Base-by-base conservation (phyloP, 1,139 yeast species). In the Diutina pseudorugosa region DNA sequence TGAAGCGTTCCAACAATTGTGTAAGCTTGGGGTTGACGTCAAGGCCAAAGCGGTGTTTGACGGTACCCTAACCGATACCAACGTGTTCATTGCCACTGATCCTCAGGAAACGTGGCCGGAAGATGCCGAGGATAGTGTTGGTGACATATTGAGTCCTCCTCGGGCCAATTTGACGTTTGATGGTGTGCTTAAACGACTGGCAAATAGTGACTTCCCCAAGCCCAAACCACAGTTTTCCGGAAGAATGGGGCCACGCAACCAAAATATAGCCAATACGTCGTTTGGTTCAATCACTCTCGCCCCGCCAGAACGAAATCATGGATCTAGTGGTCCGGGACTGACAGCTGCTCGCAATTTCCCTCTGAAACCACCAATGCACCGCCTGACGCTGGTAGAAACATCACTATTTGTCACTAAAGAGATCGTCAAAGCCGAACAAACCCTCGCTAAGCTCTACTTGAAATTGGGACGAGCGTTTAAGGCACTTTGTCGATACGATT, bases 1-100 rank as follows among this genome's bases (percentile, higher is more conserved):
- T 77, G 97, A 89, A 62, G 91, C 97, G 0, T 81, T 87, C 57
- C 89, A 85, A 59, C 83, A 83, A 47, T 70, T 93, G 51, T 83
- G 93, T 61, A 76, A 77, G 55, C 70, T 87, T 62, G 91, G 93
- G 12, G 86, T 85, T 25, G 77, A 80, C 56, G 75, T 88, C 25
- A 75, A 80, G 52, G 82, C 83, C 8, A 78, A 79, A 53, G 71
- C 84, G 7, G 75, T 88, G 47, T 86, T 77, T 65, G 47, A 25
- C 3, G 21, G 49, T 12, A 45, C 49, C 11, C 11, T 43, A 33
- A 14, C 30, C 19, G 33, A 9, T 12, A 14, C 33, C 16, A 25
- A 43, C 16, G 12, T 43, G 36, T 43, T 43, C 23, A 14, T 41
- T 9, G 23, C 36, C n/a, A 12, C 36, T 12, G 36, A 30, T 12